phyloP scores from a whole-genome alignment of 306 rosid species.

The Vigna unguiculata region DNA sequence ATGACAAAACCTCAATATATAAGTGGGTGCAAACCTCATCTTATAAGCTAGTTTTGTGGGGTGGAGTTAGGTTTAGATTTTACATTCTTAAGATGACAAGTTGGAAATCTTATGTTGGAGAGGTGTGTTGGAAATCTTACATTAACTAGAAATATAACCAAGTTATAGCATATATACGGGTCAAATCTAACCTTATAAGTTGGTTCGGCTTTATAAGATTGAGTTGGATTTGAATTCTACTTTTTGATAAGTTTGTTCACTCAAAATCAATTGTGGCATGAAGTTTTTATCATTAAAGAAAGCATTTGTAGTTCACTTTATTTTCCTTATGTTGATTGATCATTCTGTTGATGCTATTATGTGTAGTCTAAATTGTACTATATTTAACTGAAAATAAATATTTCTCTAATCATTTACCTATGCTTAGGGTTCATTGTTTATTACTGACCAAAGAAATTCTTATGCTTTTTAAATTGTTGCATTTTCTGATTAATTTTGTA shows the following conservation, averaged over 20 bases:
- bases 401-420: conserved; percentile 6
- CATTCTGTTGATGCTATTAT: conserved; percentile 24
- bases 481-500: conserved; percentile 23
- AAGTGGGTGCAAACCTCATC: too few relatives aligned
- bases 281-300: conserved; percentile 25
- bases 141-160: too few relatives aligned
- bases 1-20: too few relatives aligned
- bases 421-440: conserved; percentile 7
- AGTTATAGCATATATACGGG: too few relatives aligned
- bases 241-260: neutral
- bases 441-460: neutral
- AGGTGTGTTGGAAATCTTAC: too few relatives aligned
- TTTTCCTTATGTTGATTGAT: conserved; percentile 11
- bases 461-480: conserved; percentile 21
- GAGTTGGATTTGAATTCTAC: too few relatives aligned
- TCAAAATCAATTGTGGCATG: conserved; percentile 23
- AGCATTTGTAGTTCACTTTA: conserved; percentile 12
- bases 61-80: too few relatives aligned
- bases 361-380: conserved; percentile 28
- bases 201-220: too few relatives aligned
- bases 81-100: too few relatives aligned
- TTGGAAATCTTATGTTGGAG: too few relatives aligned
- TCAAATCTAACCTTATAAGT: too few relatives aligned
- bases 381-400: neutral
- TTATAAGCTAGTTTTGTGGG: too few relatives aligned